Evolutionary conservation across 2,329 filamentous ascomycete species (phyloP).

Genomic region (Stagonosporopsis cucurbitacearum): DNA sequence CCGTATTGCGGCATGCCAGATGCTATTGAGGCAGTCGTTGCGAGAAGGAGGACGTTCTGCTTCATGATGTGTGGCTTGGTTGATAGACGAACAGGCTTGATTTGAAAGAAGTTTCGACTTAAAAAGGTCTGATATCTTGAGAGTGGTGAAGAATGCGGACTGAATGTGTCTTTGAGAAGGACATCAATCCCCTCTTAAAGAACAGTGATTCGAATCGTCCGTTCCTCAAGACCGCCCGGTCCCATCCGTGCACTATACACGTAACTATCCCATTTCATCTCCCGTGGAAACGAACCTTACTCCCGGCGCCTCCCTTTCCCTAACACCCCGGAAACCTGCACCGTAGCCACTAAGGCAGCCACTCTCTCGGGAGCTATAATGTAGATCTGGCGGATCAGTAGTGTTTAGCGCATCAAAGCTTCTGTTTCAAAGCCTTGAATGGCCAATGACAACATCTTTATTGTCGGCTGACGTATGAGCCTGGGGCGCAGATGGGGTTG

Average conservation of each 20-base stretch:
- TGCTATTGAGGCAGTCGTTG: conserved; percentile 12
- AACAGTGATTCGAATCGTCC: not conserved
- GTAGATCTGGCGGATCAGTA: conserved; percentile 1
- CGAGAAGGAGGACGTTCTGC: conserved; percentile 11
- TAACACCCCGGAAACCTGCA: not conserved
- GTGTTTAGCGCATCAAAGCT: conserved; percentile 3
- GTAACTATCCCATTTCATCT: not conserved
- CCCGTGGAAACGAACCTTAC: not conserved
- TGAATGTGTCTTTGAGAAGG: not conserved
- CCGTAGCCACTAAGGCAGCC: not conserved
- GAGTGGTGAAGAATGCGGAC: not conserved
- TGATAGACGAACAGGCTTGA: not conserved
- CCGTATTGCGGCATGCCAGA: conserved; percentile 17
- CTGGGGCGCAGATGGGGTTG: not conserved
- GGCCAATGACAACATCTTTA: not conserved
- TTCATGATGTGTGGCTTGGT: conserved; percentile 9
- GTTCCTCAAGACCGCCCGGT: not conserved
- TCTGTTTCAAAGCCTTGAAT: not conserved
- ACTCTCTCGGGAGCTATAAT: not conserved
- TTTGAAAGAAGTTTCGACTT: not conserved
- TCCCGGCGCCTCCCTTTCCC: not conserved
- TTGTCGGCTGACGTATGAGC: conserved; percentile 3
- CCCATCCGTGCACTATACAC: conserved; percentile 10
- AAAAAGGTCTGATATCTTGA: too few species aligned
- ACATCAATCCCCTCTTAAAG: not conserved